Evolutionary conservation across 306 rosid genomes (phyloP).

Genomic region (Prosopis cineraria): DNA sequence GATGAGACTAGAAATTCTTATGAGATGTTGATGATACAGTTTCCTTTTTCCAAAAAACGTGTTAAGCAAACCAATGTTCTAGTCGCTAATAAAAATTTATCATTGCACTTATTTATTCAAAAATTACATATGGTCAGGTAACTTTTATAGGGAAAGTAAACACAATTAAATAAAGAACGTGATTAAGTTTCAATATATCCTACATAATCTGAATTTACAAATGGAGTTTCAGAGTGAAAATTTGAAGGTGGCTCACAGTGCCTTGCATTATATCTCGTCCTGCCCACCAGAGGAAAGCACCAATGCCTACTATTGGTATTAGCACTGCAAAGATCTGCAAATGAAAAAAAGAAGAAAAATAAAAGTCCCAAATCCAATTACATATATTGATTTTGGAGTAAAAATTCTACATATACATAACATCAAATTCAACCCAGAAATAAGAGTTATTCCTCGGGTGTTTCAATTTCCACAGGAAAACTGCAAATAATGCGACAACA

Average conservation of each 20-base stretch:
- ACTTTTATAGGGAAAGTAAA: neutral
- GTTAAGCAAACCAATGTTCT: neutral
- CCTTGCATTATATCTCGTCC: slow-evolving; percentile 90
- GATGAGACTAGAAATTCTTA: neutral
- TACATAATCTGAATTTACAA: slow-evolving; percentile 19
- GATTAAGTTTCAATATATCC: slow-evolving; percentile 1
- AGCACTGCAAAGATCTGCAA: slow-evolving; percentile 81
- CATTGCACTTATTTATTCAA: neutral
- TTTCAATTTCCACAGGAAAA: neutral
- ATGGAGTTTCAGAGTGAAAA: slow-evolving; percentile 29
- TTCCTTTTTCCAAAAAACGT: neutral
- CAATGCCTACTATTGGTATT: slow-evolving; percentile 83
- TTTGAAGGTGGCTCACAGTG: slow-evolving; percentile 59
- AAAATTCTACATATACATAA: neutral
- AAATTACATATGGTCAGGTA: neutral
- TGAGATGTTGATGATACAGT: neutral
- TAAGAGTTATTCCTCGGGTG: neutral
- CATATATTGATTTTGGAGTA: slow-evolving; percentile 15
- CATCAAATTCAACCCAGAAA: slow-evolving; percentile 10
- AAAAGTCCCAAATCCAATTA: slow-evolving; percentile 27
- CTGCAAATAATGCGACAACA: neutral
- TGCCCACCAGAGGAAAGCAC: slow-evolving; percentile 97
- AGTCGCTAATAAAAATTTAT: neutral
- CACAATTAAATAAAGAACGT: slow-evolving; percentile 18
- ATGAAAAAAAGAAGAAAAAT: slow-evolving; percentile 18